Base-by-base conservation (phyloP, 2,329 filamentous ascomycete species). In the Fusarium sp. region DNA sequence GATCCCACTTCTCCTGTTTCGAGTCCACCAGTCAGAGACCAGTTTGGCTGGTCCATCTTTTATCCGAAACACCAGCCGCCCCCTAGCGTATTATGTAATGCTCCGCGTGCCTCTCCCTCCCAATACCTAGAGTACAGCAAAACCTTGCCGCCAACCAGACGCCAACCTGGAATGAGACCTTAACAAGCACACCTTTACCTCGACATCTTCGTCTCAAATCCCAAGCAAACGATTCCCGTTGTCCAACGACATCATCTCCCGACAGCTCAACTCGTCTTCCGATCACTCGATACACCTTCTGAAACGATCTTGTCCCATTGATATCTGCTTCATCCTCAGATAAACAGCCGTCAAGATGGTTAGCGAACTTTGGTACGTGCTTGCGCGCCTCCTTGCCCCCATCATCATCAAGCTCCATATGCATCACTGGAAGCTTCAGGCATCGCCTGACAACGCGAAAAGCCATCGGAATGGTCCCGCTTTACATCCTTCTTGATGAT, bases 331-430 rank as follows among this genome's bases (percentile, higher is more conserved):
- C 54, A 45, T 61, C 44, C 55, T 60, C 68, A 77, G 72, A 70
- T 76, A 68, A 81, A 77, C 73, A 81, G 65, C 81, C 81, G 80
- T 72, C 87, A 92, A 85, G 81, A 95, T 96, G 93, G 85, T 91
- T 83, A 87, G 92, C 80, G 93, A 95, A 87, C 89, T 92, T 83
- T 96, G 93, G 93, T 96, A 89, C 86, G 92, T 90, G 82, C 82
- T 70, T 74, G 73, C 77, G 74, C 79, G 76, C 77, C 73, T 77
- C 77, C 78, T 77, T 75, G 74, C 70, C 67, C 71, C 75, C 75
- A 72, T 78, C 78, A 76, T 77, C 73, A 73, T 66, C 65, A 61
- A 81, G 77, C 78, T 79, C 70, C 74, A 68, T 72, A 71, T 59
- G 54, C 77, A 80, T 81, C 78, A 60, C 36, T 55, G 54, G 67